phyloP scores from a whole-genome alignment of 169 alveolate species.

The Sarcocystis neurona region DNA sequence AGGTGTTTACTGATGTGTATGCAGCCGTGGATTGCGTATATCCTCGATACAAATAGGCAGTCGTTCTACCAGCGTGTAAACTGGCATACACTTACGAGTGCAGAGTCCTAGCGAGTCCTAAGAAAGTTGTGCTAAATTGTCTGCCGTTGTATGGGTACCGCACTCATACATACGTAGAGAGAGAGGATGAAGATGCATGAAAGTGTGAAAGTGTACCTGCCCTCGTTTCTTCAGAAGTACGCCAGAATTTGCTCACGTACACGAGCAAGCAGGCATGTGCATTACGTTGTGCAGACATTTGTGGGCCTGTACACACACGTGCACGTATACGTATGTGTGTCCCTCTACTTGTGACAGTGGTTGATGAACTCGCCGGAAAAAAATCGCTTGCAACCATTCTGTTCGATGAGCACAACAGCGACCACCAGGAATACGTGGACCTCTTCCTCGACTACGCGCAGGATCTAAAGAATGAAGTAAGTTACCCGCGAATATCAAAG shows the following conservation, averaged over 20 bases:
- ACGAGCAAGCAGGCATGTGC: background rate
- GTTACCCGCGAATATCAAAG: background rate
- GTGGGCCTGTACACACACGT: background rate
- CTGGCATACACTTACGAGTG: too few species aligned
- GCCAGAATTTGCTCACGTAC: background rate
- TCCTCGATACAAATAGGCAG: too few species aligned
- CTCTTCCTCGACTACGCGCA: background rate
- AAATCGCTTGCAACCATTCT: conserved; percentile 11
- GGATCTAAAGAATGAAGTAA: background rate
- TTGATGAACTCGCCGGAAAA: background rate
- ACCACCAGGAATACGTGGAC: conserved; percentile 22
- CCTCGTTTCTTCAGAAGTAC: background rate
- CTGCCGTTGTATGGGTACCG: too few species aligned
- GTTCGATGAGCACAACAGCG: background rate
- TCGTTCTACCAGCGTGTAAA: too few species aligned
- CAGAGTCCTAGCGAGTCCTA: too few species aligned
- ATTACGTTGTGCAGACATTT: background rate
- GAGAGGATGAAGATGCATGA: too few species aligned
- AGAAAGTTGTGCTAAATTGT: too few species aligned
- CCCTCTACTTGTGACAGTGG: background rate
- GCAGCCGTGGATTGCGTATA: too few species aligned
- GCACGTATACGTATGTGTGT: background rate
- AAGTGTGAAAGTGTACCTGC: too few species aligned
- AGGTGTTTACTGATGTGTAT: too few species aligned
- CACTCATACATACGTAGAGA: too few species aligned